Evolutionary conservation across 305 asterid genomes (phyloP).

Genomic region (Solanum hybrid): DNA sequence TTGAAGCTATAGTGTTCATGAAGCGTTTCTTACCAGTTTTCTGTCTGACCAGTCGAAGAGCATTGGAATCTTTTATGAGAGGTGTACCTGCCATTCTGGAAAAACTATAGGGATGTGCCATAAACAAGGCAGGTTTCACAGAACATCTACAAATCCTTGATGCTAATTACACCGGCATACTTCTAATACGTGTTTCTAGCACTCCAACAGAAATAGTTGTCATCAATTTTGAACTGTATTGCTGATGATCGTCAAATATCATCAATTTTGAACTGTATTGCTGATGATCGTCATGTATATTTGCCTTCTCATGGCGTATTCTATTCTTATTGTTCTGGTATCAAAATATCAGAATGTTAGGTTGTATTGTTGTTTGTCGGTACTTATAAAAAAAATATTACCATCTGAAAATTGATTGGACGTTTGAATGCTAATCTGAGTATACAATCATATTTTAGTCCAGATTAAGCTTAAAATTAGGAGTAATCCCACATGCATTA

Average conservation of each 20-base stretch:
- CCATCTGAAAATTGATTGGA: background rate
- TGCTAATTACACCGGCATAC: background rate
- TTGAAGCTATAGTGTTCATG: background rate
- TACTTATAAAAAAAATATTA: background rate
- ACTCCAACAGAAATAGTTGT: background rate
- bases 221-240: background rate
- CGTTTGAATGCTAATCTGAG: background rate
- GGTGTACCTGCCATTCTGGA: background rate
- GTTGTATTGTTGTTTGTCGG: background rate
- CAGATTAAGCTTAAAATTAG: no score
- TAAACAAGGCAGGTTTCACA: background rate
- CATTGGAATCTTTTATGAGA: background rate
- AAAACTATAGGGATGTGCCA: background rate
- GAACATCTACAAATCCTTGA: background rate
- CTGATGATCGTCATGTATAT: background rate
- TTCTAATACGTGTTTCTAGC: background rate
- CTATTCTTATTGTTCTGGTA: background rate
- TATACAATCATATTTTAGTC: background rate
- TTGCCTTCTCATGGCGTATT: background rate
- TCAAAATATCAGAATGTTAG: background rate
- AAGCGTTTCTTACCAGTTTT: background rate
- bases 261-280: no score
- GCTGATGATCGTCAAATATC: no score
- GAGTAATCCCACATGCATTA: background rate
- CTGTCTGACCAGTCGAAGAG: background rate